Evolutionary conservation across 2,329 filamentous ascomycete species (phyloP), one percentile per base, ranked within the genome.

Genomic region (Fusarium floridanum): DNA sequence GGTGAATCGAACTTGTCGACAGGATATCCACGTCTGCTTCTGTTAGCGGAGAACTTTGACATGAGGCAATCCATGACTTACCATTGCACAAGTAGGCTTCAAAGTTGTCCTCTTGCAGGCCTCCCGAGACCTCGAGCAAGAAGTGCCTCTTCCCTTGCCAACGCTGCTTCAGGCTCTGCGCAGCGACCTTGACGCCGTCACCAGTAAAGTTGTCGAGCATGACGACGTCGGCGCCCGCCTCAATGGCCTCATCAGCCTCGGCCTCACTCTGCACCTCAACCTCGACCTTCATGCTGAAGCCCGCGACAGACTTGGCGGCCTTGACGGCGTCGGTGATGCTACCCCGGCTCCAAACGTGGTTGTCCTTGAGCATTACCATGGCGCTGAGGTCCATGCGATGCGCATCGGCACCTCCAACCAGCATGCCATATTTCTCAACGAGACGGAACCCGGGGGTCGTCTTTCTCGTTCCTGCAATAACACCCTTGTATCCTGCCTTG

Each of bases 301-400:
- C 97, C 10, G 92, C 96, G 0, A 93, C 94, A 12, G 91, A 88
- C 82, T 94, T 94, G 27, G 97, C 97, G 3, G 96, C 94, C 45
- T 87, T 86, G 27, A 99, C 95, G 7, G 97, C 97, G 24, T 93
- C 91, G 2, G 93, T 91, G 82, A 99, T 98, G 81, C 93, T 94
- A 29, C 93, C 93, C 64, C 93, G 92, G 72, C 94, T 95, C 93
- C 96, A 98, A 67, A 99, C 93, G 84, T 99, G 97, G 84, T 99
- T 99, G 84, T 99, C 97, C 86, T 99, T 99, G 75, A 99, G 88
- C 97, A 99, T 99, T 66, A 95, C 95, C 97, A 99, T 98, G 74
- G 92, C 90, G 82, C 91, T 94, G 66, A 99, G 87, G 82, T 99
- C 97, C 84, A 98, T 94, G 36, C 97, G 88, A 83, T 99, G 97